A percentile compares a stretch with the other conserved stretches of the same genome.
Evolutionary conservation across 176 grass and related monocot species (phyloP).

Genomic region (Triticum timopheevii): DNA sequence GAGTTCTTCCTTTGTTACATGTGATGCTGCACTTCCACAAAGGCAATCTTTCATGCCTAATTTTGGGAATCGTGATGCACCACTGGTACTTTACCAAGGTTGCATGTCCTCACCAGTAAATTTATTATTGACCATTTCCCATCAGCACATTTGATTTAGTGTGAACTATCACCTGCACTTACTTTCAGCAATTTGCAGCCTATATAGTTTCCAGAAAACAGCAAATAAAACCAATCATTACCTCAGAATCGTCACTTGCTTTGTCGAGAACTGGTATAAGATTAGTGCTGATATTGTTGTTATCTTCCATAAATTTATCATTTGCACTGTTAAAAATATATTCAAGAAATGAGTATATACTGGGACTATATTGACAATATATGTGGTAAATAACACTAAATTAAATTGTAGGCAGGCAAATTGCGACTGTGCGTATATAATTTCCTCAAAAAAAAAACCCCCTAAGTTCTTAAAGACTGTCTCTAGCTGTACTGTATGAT

Average conservation of each 20-base stretch:
- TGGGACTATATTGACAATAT: not conserved
- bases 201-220: not conserved
- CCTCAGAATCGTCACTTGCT: not conserved
- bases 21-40: not conserved
- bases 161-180: not conserved
- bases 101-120: not conserved
- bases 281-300: not conserved
- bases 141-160: not conserved
- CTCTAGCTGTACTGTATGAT: not conserved
- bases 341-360: not conserved
- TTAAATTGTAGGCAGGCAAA: not conserved
- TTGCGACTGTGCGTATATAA: not conserved
- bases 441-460: not conserved
- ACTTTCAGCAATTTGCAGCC: not conserved
- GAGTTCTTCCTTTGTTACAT: conserved; percentile 6
- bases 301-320: not conserved
- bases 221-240: not conserved
- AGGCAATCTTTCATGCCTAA: not conserved
- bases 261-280: not conserved
- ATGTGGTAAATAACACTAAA: not conserved
- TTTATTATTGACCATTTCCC: not conserved
- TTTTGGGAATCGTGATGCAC: not conserved
- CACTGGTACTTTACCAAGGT: not conserved
- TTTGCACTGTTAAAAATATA: not conserved
- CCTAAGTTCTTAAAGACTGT: not conserved